Percentiles rank a stretch among this genome's conserved stretches.
phyloP scores from a whole-genome alignment of 2,329 filamentous ascomycete species.

The Aureobasidium melanogenum region DNA sequence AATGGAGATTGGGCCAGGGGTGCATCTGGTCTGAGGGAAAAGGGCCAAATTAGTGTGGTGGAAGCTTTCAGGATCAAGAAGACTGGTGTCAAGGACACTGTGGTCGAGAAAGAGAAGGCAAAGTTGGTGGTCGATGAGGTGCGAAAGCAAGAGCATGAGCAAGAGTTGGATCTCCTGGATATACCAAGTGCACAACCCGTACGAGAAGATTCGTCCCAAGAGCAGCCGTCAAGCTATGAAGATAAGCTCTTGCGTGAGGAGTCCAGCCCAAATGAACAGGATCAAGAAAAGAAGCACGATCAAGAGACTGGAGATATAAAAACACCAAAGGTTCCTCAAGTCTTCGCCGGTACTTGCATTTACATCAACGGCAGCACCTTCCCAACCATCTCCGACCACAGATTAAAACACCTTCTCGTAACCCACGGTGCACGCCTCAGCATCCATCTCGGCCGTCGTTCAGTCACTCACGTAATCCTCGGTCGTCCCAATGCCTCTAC shows the following conservation, averaged over 20 bases:
- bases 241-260: neutral
- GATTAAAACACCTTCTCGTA: conserved; percentile 67
- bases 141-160: neutral
- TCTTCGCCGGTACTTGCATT: conserved; percentile 61
- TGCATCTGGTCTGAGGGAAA: conserved; percentile 39
- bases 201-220: neutral
- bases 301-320: neutral
- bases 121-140: conserved; percentile 16
- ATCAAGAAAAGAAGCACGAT: neutral
- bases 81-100: neutral
- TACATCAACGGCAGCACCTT: conserved; percentile 85
- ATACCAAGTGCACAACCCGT: conserved; percentile 1
- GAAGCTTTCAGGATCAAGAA: conserved; percentile 21
- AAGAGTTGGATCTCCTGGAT: neutral
- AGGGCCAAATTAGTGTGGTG: conserved; percentile 35
- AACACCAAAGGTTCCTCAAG: conserved; percentile 15
- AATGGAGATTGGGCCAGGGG: conserved; percentile 45
- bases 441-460: conserved; percentile 59
- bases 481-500: conserved; percentile 44
- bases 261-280: neutral
- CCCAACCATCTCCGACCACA: conserved; percentile 75
- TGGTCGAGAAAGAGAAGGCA: conserved; percentile 15
- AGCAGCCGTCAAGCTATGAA: neutral
- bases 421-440: conserved; percentile 66
- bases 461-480: conserved; percentile 80